Evolutionary conservation across 148 eudicot species (phyloP).

Genomic region (Silene uniflora): DNA sequence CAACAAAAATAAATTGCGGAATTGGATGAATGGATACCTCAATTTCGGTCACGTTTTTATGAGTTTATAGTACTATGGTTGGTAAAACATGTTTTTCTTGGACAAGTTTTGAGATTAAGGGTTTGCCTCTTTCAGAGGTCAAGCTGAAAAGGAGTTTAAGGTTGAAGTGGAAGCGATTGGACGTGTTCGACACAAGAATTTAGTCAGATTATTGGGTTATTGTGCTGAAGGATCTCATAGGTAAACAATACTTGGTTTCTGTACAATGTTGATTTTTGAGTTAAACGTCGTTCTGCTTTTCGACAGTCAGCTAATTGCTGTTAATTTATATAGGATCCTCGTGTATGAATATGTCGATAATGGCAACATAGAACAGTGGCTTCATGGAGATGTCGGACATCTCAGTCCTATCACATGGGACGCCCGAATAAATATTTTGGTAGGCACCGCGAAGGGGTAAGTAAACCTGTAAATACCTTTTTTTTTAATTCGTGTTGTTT

Average conservation of each 20-base stretch:
- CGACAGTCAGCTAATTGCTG: too few species aligned
- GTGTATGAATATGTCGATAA: constrained; percentile 88
- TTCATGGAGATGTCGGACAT: constrained; percentile 88
- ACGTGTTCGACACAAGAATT: constrained; percentile 86
- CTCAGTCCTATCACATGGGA: constrained; percentile 87
- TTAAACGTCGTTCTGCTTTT: background rate
- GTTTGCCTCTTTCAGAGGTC: constrained; percentile 51
- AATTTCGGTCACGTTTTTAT: too few species aligned
- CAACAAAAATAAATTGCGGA: too few species aligned
- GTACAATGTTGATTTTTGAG: background rate
- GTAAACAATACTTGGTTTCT: constrained; percentile 27
- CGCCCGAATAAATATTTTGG: constrained; percentile 56
- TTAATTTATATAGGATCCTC: constrained; percentile 55
- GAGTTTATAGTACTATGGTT: background rate
- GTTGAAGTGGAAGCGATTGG: constrained; percentile 97
- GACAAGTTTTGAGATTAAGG: background rate
- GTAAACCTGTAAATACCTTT: background rate
- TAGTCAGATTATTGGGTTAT: constrained; percentile 82
- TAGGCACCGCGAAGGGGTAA: constrained; percentile 92
- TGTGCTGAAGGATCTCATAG: constrained; percentile 97
- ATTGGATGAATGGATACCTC: too few species aligned
- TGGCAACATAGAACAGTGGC: constrained; percentile 92
- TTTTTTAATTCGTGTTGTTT: background rate
- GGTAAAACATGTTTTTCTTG: background rate
- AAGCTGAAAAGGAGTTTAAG: constrained; percentile 91